These are phyloP conservation scores for Pholiota microspora DNA, from an alignment of 768 basidiomycete genomes.

Conservation along the genomic window DNA sequence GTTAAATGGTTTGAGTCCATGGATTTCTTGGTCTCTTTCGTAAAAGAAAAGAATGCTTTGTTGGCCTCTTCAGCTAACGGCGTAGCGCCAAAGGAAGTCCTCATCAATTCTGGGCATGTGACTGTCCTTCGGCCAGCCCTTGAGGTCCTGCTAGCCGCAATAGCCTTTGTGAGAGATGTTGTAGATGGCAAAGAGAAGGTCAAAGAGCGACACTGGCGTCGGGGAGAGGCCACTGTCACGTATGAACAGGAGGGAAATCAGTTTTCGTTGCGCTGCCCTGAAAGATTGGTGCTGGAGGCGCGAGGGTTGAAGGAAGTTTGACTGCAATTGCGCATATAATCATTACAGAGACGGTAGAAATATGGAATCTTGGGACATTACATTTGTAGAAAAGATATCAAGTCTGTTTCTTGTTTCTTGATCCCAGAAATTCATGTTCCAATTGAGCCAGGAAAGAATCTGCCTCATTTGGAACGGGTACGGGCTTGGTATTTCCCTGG, in stretches of 20 bases:
- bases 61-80: background rate
- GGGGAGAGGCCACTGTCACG: conserved; percentile 38
- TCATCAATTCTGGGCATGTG: conserved; percentile 50
- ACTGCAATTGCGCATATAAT: background rate
- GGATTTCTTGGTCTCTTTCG: conserved; percentile 40
- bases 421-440: conserved; percentile 55
- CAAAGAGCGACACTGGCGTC: conserved; percentile 26
- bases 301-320: background rate
- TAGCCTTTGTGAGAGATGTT: conserved; percentile 47
- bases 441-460: conserved; percentile 68
- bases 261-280: conserved; percentile 49
- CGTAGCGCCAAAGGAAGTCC: conserved; percentile 23
- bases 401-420: conserved; percentile 24
- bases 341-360: background rate
- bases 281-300: conserved; percentile 42
- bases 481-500: conserved; percentile 20
- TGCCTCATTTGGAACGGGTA: conserved; percentile 34
- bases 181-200: conserved; percentile 32
- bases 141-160: conserved; percentile 40
- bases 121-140: conserved; percentile 44
- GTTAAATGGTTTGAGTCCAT: conserved; percentile 45
- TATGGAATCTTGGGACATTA: conserved; percentile 34
- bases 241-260: conserved; percentile 41
- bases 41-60: conserved; percentile 24
- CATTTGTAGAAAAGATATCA: conserved; percentile 14